Conservation (phyloP, 1,284 basidiomycete genomes). For the Rhodotorula sp. region DNA sequence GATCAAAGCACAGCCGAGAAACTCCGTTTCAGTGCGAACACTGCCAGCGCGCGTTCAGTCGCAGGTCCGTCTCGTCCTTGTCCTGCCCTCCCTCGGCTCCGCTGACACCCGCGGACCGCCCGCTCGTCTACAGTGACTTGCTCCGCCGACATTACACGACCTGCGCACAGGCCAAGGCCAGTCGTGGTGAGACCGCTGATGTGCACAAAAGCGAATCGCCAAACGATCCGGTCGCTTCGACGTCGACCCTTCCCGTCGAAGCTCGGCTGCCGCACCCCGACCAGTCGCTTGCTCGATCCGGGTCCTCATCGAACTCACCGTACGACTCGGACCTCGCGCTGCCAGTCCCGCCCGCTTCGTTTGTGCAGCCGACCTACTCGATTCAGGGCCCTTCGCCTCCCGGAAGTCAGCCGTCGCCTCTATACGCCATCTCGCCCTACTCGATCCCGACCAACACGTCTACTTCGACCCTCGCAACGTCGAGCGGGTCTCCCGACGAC, state of each 20-base stretch:
- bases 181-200: background rate
- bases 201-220: background rate
- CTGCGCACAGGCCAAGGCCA: conserved; percentile 20
- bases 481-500: background rate
- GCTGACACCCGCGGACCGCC: background rate
- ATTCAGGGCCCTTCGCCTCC: background rate
- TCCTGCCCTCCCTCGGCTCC: too few species aligned
- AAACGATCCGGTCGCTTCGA: background rate
- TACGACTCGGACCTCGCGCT: background rate
- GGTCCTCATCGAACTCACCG: background rate
- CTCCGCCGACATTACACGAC: conserved; percentile 33
- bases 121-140: conserved; percentile 19
- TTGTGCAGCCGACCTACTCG: background rate
- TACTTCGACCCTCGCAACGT: background rate
- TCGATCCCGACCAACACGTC: background rate
- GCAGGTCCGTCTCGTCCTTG: conserved; percentile 7
- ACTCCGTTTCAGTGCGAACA: conserved; percentile 27
- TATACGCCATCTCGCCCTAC: background rate
- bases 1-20: conserved; percentile 27
- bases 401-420: background rate
- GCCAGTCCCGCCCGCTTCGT: conserved; percentile 1
- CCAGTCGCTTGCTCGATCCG: background rate
- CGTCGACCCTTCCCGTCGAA: background rate
- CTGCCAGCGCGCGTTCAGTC: conserved; percentile 24
- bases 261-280: background rate